Base-by-base conservation (phyloP, 495 filamentous ascomycete species). In the Aspergillus incahuasiensis region DNA sequence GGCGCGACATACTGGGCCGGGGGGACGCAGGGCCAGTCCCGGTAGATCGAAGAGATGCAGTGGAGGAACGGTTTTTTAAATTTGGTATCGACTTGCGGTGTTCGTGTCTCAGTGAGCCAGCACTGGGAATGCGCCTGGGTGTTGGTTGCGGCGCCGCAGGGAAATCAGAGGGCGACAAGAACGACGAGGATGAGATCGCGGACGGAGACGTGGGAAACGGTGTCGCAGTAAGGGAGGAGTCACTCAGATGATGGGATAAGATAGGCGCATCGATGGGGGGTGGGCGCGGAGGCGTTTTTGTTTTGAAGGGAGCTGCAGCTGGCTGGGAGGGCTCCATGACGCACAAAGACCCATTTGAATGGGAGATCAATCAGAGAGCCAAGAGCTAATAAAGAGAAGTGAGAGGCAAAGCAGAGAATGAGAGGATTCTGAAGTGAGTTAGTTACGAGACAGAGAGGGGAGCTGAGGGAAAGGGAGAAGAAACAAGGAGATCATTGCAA, bases 61-160 rank as follows among this genome's bases (percentile, higher is more conserved):
- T 62, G 0, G 77, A 81, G 7, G 68, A 61, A 41, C 74, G 73
- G 55, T 78, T 80, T 24, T 76, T 68, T 19, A 81, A 52, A n/a
- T 64, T 63, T 15, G 76, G 66, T 20, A 63, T 72, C n/a, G 71
- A 74, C 22, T 68, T 68, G 52, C 73, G 72, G 21, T 66, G 69
- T 53, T 74, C 73, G 75, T 82, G 59, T 63, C 73, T 52, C 73
- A 82, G 44, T 63, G 82, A 69, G 72, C 75, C 68, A 67, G 69
- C 69, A 68, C 79, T 77, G 59, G 78, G 67, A 64, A 69, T 66
- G 72, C 82, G 73, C 68, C 77, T 65, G 64, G 81, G 66, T 61
- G 72, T 39, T 18, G 55, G 41, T 40, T 60, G 65, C 48, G 63
- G 56, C 28, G 63, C 57, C 34, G 63, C 47, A 49, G 67, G 46